Evolutionary conservation across 169 alveolate genomes (phyloP), one percentile per base, ranked within the genome.

Genomic region (Plasmodium knowlesi): DNA sequence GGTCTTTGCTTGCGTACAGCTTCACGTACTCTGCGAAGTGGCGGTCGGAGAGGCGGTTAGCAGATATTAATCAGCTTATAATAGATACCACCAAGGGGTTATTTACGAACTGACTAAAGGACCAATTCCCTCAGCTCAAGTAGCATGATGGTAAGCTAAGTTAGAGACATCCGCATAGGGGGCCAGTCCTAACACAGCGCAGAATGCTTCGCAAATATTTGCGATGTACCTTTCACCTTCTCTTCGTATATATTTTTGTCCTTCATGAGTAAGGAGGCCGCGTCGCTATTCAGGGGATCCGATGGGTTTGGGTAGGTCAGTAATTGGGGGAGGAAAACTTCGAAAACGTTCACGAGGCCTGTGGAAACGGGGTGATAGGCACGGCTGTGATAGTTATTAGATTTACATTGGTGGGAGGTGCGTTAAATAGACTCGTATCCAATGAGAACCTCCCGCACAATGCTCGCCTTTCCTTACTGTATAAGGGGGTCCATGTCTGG

Each of bases 401-500:
- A n/a, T 6, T 5, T 6, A 8, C n/a, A 10, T 34, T 67, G 76
- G 76, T 0, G 30, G 14, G 41, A 19, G 12, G 37, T 25, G 32
- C 32, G n/a, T 25, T 19, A 8, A 14, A 32, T 67, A 0, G 37
- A n/a, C 61, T 67, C 76, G n/a, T 22, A n/a, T 5, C 76, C 28
- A 19, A 3, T 25, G 34, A 0, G 30, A 16, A 16, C 12, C 22
- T 10, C 57, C 57, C 2, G 14, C 14, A 3, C 4, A 6, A 3
- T 61, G 76, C 61, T 19, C 61, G 25, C 28, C n/a, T 43, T 2
- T 86, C 70, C 97, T 83, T 53, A 97, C 98, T 95, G 96, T 97
- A 98, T 96, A 98, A 97, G 0, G 99, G 99, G 32, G 99, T 98
- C 99, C 99, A 99, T n/a, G 99, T 98, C 93, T 98, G 98, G 95